Evolutionary conservation across 1,284 basidiomycete genomes (phyloP), one percentile per base, ranked within the genome.

Genomic region (Moniliophthora roreri): DNA sequence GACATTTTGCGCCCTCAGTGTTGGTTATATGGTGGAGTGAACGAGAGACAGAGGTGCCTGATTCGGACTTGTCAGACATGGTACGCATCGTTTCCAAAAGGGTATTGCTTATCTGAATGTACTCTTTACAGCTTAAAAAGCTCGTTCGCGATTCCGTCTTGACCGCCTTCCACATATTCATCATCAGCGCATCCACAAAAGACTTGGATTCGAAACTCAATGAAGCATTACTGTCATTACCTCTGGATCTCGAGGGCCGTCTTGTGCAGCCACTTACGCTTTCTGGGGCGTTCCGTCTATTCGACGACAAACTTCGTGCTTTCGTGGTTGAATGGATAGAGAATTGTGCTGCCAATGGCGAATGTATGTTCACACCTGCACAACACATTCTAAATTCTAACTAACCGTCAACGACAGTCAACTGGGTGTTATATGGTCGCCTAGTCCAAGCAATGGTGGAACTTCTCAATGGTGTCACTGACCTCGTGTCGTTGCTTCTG

Each of bases 11-110:
- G 2, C 84, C 87, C 8, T 78, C 81, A 1, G 63, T 89, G 4
- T 52, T 89, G 13, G 66, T 85, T 7, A 66, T 89, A 41, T 74
- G 71, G 16, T 90, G 87, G 87, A 67, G 71, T 9, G 76, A 78
- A 38, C 66, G 73, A 20, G 62, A 66, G 2, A 64, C 65, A 16
- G 18, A 28, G 28, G 44, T 35, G 34, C 44, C 36, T 6, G 16
- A 38, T 28, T 47, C 35, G 13, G 82, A 84, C 58, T 74, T 83
- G 49, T 62, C 69, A 40, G 69, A 73, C 38, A 81, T 83, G 82
- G 82, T 81, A 45, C 6, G 54, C 2, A 10, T 37, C 55, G 41
- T 10, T 28, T 32, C 5, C 52, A 20, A 44, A 16, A 39, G 34
- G 36, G 38, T 32, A 4, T 39, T 26, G 28, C 23, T 20, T 41